Evolutionary conservation across 148 eudicot genomes (phyloP), one percentile per base, ranked within the genome.

Genomic region (Amaranthus hypochondriacus): DNA sequence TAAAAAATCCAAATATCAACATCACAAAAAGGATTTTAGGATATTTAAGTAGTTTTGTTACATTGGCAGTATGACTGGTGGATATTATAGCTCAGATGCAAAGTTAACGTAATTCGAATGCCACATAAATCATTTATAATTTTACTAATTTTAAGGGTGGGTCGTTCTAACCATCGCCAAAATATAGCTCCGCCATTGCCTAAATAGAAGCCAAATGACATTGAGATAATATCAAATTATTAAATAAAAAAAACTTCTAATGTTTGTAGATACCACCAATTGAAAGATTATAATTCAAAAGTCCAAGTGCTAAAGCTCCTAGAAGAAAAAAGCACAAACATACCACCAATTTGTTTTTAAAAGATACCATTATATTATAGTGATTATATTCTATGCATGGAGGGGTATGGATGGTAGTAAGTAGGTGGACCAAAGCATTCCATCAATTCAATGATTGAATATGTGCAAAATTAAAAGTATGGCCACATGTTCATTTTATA

Each of bases 361-460:
- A 28, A 42, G 61, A 57, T 75, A 53, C 62, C 53, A 70, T 70
- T 21, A 43, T 67, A 15, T 48, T 21, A 43, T 67, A 15, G n/a
- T 46, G 52, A n/a, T 15, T 48, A 64, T 50, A 70, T 57, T 56
- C 52, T 68, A 70, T 58, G 72, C 67, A 76, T 75, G 71, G 62
- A 66, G 67, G 71, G 74, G 71, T 62, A 63, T 69, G 71, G 78
- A 69, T 62, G 66, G 69, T 51, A 78, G 39, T 39, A 63, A 73
- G 69, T n/a, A 48, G 73, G 69, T 21, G 75, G 82, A 46, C 56
- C 72, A 47, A 66, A 80, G 63, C 5, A 80, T 46, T 75, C 47
- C 60, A 79, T 70, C 59, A 56, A 52, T 39, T 66, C 48, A 71
- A 73, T 62, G 73, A 76, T 76, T 71, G 64, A 66, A 63, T 66